Base-by-base conservation (phyloP, 768 basidiomycete species). In the Naganishia kalamii region DNA sequence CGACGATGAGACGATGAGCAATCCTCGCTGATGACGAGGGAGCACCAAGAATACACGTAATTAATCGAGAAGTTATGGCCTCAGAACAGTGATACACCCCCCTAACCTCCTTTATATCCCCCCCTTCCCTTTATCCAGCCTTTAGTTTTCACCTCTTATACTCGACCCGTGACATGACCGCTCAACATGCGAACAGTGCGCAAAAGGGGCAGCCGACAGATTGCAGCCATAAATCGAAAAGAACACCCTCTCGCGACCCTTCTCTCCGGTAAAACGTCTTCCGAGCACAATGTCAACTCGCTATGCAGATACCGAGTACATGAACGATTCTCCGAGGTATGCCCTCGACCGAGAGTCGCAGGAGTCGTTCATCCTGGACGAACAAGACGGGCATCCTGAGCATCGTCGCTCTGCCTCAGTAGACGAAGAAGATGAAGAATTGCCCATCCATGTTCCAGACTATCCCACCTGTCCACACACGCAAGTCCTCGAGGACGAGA, bases 21-120 rank as follows among this genome's bases (percentile, higher is more conserved):
- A 37, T 57, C 35, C 54, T 35, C 37, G 10, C 17, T 35, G 54
- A 57, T 57, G 54, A 57, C 54, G 54, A 40, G 54, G 54, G 37
- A 52, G 17, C 37, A 25, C n/a, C 32, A 27, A 4, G 54, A 25
- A 25, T n/a, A 32, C 51, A 52, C 51, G 29, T 11, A 6, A 30
- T 7, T 15, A 44, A 4, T 44, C 17, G 7, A 30, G 48, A 49
- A 25, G 48, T 49, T 25, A 49, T 47, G n/a, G 43, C 43, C 23
- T 15, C 17, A 15, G 43, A 44, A 44, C 43, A 15, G 17, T 44
- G 43, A 5, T 44, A 15, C 15, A 5, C 27, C 48, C 25, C 25
- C 5, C 4, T 27, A 5, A 29, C 29, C 30, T 17, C 23, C 46
- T 17, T 47, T 47, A 47, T 32, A 7, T 35, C 21, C 51, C 51